A percentile compares a stretch with the other conserved stretches of the same genome.
Evolutionary conservation across 148 eudicot genomes (phyloP).

Genomic region (Rhododendron williamsianum): DNA sequence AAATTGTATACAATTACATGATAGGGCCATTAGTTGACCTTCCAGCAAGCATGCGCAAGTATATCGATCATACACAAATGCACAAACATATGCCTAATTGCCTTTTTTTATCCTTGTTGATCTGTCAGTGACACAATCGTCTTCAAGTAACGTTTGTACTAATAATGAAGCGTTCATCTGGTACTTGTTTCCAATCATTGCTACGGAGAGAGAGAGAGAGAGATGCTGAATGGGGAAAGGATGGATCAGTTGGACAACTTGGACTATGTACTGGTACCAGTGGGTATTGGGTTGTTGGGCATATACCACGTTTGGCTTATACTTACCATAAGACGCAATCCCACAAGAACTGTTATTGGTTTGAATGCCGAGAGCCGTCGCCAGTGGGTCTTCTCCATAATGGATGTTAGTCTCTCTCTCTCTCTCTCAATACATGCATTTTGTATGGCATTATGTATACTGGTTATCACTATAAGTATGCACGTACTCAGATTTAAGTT

Average conservation of each 20-base stretch:
- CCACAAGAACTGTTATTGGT: background rate
- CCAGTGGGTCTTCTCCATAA: background rate
- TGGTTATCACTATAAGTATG: no score
- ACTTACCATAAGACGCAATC: background rate
- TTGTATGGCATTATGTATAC: no score
- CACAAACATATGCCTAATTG: no score
- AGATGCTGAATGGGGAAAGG: background rate
- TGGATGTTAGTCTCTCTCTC: background rate
- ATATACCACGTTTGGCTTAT: background rate
- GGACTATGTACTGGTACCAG: background rate
- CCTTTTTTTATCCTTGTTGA: background rate
- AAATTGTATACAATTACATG: no score
- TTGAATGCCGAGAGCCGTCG: background rate
- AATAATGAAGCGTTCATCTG: background rate
- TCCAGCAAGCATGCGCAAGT: background rate
- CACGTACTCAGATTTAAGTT: no score
- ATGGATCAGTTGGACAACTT: background rate
- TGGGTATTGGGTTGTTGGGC: background rate
- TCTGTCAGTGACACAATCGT: background rate
- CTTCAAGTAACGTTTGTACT: background rate
- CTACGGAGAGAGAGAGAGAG: no score
- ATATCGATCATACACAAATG: no score
- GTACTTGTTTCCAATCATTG: background rate
- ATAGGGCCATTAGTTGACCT: background rate
- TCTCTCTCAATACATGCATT: background rate